phyloP scores from a whole-genome alignment of 2,329 filamentous ascomycete genomes.

The Aspergillus sp. region DNA sequence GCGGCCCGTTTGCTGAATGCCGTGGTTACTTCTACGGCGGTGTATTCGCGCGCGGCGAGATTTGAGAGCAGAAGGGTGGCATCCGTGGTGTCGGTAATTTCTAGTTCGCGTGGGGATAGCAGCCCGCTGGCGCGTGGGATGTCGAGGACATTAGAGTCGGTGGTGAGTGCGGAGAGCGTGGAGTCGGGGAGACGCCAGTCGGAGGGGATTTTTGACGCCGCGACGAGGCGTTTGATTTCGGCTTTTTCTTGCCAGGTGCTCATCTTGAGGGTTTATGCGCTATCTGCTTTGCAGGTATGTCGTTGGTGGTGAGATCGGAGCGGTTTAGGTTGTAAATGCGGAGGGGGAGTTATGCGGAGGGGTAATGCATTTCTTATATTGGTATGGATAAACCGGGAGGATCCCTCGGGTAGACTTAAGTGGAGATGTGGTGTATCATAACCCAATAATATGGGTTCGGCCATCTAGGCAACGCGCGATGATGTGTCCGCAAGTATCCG shows the following conservation, averaged over 20 bases:
- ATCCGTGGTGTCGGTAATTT: not conserved
- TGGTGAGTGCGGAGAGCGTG: not conserved
- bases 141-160: not conserved
- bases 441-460: too few relatives aligned
- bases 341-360: not conserved
- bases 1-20: conserved; percentile 41
- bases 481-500: too few relatives aligned
- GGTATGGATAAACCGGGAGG: too few relatives aligned
- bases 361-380: not conserved
- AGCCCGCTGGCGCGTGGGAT: conserved; percentile 15
- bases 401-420: too few relatives aligned
- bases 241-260: conserved; percentile 16
- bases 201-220: conserved; percentile 25
- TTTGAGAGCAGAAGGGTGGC: not conserved
- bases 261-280: not conserved
- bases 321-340: too few relatives aligned
- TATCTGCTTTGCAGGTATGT: too few relatives aligned
- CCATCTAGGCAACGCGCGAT: too few relatives aligned
- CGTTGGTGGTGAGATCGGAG: not conserved
- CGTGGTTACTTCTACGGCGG: conserved; percentile 11
- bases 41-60: conserved; percentile 3
- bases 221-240: conserved; percentile 24
- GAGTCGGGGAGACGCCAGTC: conserved; percentile 27
- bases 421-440: too few relatives aligned
- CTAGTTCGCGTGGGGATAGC: not conserved